phyloP scores from a whole-genome alignment of 2,329 filamentous ascomycete genomes.

The Dactylellina leptospora region DNA sequence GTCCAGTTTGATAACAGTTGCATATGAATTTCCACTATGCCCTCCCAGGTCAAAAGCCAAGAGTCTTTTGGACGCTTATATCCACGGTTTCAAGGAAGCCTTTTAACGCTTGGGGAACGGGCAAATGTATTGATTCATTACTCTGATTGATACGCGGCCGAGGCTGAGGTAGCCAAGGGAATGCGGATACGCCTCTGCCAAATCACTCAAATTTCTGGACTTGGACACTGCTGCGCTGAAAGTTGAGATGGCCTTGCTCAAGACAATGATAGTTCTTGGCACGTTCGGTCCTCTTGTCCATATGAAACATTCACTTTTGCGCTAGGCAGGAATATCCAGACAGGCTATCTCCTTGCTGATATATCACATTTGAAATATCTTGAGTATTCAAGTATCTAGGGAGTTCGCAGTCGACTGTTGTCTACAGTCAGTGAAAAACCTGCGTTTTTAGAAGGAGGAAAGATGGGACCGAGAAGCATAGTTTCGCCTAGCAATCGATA shows the following conservation, averaged over 20 bases:
- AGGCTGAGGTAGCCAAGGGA: slow-evolving; percentile 13
- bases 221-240: too few relatives aligned
- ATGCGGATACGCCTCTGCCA: slow-evolving; percentile 5
- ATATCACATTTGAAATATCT: too few relatives aligned
- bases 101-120: slow-evolving; percentile 10
- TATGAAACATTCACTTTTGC: not conserved
- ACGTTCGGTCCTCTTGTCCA: not conserved
- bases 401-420: too few relatives aligned
- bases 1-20: slow-evolving; percentile 26
- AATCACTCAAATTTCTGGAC: slow-evolving; percentile 22
- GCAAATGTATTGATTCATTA: slow-evolving; percentile 19
- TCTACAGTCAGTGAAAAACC: too few relatives aligned
- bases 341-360: not conserved
- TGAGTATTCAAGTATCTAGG: too few relatives aligned
- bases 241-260: too few relatives aligned
- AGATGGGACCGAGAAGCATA: not conserved
- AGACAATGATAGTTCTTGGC: too few relatives aligned
- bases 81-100: slow-evolving; percentile 50
- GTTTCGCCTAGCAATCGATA: not conserved
- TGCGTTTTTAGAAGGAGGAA: too few relatives aligned
- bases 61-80: slow-evolving; percentile 24
- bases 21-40: slow-evolving; percentile 18
- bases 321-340: not conserved
- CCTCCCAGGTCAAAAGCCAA: slow-evolving; percentile 6
- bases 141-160: not conserved